Evolutionary conservation across 2,329 filamentous ascomycete genomes (phyloP).

Genomic region (Colletotrichum sansevieriae): DNA sequence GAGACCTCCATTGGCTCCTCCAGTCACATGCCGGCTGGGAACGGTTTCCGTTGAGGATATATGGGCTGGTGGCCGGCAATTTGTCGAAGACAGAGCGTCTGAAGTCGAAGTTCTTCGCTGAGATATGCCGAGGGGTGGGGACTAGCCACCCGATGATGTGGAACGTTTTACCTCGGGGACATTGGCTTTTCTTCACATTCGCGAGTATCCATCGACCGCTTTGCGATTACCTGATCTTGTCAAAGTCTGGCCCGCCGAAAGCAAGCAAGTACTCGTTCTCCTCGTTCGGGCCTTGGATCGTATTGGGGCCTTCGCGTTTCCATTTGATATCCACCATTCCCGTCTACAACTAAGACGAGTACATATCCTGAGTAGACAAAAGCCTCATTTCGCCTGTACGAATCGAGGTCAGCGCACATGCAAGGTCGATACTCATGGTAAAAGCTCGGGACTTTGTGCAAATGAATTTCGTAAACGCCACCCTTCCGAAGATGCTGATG

Average conservation of each 20-base stretch:
- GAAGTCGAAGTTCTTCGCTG: conserved; percentile 79
- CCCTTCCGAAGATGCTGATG: conserved; percentile 78
- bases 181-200: background rate
- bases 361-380: conserved; percentile 70
- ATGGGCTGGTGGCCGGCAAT: conserved; percentile 69
- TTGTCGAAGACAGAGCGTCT: conserved; percentile 69
- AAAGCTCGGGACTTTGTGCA: conserved; percentile 72
- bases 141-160: conserved; percentile 78
- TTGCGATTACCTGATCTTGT: conserved; percentile 64
- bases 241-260: conserved; percentile 77
- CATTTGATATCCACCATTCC: conserved; percentile 68
- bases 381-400: conserved; percentile 74
- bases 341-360: conserved; percentile 71
- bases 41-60: conserved; percentile 71
- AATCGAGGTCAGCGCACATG: background rate
- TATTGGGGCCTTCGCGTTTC: conserved; percentile 66
- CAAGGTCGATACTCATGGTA: background rate
- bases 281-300: conserved; percentile 73
- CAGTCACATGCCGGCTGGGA: conserved; percentile 60
- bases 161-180: conserved; percentile 72
- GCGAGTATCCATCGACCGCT: background rate
- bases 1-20: conserved; percentile 51
- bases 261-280: conserved; percentile 76
- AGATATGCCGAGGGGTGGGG: conserved; percentile 72
- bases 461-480: conserved; percentile 75